Evolutionary conservation across 768 basidiomycete genomes (phyloP).

Genomic region (Termitomyces heimii): DNA sequence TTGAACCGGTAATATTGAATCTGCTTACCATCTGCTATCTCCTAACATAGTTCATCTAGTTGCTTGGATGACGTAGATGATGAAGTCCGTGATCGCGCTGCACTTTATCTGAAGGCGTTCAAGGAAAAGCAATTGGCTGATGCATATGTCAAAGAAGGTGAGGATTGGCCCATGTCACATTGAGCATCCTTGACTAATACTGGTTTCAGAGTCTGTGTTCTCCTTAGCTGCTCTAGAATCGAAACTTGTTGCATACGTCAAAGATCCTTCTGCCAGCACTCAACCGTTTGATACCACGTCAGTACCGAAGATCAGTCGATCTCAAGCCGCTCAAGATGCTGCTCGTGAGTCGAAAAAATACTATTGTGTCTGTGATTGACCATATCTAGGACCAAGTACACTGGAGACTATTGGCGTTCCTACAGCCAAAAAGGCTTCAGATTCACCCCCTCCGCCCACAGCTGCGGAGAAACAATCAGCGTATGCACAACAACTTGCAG

Average conservation of each 20-base stretch:
- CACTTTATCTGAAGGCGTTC: constrained; percentile 86
- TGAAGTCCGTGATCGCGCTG: constrained; percentile 96
- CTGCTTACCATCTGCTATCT: background rate
- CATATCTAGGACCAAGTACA: constrained; percentile 67
- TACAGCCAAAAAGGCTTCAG: constrained; percentile 46
- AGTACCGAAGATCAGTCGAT: constrained; percentile 92
- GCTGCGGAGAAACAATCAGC: constrained; percentile 85
- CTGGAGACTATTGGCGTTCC: constrained; percentile 82
- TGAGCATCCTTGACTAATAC: constrained; percentile 5
- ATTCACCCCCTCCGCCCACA: constrained; percentile 68
- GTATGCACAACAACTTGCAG: constrained; percentile 79
- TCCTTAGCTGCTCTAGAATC: constrained; percentile 87
- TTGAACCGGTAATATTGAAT: constrained; percentile 56
- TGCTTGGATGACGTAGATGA: constrained; percentile 98
- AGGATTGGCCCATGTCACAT: background rate
- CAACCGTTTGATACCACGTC: constrained; percentile 78
- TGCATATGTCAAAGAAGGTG: constrained; percentile 90
- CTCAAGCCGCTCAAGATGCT: constrained; percentile 84
- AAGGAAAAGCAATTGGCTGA: constrained; percentile 76
- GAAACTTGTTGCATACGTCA: constrained; percentile 91
- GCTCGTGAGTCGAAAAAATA: constrained; percentile 51
- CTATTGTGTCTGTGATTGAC: constrained; percentile 3
- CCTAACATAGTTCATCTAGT: constrained; percentile 30
- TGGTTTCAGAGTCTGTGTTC: constrained; percentile 79
- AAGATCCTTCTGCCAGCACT: constrained; percentile 64